A percentile compares a stretch with the other conserved stretches of the same genome.
Conservation (phyloP, 2,329 filamentous ascomycete species). For the Arthrobotrys musiformis region DNA sequence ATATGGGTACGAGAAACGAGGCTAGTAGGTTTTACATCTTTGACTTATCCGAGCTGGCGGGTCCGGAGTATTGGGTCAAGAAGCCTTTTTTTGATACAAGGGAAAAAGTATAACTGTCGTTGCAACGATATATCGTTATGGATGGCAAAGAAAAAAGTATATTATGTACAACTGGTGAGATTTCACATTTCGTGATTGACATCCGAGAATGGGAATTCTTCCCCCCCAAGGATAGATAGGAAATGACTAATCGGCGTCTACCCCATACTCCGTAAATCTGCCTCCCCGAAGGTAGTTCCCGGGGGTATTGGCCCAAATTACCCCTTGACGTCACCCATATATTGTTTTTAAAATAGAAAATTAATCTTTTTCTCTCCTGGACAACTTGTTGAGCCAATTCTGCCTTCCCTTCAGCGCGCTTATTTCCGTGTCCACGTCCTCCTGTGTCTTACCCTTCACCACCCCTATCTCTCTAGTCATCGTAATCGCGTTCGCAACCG, state of each 20-base stretch:
- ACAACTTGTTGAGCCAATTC: conserved; percentile 38
- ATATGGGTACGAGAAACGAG: neutral
- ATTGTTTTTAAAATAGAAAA: too few relatives aligned
- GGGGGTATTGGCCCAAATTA: neutral
- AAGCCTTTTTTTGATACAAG: too few relatives aligned
- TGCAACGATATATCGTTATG: conserved; percentile 23
- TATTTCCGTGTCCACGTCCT: conserved; percentile 35
- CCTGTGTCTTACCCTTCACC: conserved; percentile 35
- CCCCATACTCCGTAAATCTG: conserved; percentile 24
- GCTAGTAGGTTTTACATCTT: conserved; percentile 12
- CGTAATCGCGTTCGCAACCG: conserved; percentile 57
- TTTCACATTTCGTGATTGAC: conserved; percentile 1
- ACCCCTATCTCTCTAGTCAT: conserved; percentile 56
- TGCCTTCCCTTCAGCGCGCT: conserved; percentile 46
- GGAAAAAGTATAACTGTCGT: neutral
- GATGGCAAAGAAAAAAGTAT: too few relatives aligned
- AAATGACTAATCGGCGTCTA: conserved; percentile 42
- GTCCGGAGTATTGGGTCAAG: conserved; percentile 12
- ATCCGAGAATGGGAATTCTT: conserved; percentile 21
- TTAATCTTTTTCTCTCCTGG: conserved; percentile 28
- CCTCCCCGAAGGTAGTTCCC: conserved; percentile 15
- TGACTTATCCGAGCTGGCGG: conserved; percentile 20
- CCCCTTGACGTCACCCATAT: conserved; percentile 38
- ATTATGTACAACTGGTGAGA: conserved; percentile 34
- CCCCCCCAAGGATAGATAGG: neutral